Evolutionary conservation across 208 protist genomes (phyloP).

Genomic region (Crithidia fasciculata): DNA sequence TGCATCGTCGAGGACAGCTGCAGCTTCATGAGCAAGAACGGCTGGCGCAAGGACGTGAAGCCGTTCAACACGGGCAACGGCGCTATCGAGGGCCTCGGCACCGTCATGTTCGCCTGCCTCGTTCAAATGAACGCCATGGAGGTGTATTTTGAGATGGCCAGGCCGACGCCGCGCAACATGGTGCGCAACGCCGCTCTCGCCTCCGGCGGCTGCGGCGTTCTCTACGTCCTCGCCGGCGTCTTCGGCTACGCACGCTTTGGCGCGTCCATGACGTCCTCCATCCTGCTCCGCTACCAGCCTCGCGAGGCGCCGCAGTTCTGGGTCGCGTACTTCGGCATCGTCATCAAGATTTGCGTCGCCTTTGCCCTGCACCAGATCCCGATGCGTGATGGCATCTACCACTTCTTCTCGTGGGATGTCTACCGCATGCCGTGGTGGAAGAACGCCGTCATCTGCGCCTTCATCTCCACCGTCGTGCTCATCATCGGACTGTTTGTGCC

Average conservation of each 20-base stretch:
- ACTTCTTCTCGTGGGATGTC: slow-evolving; percentile 53
- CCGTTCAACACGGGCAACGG: slow-evolving; percentile 37
- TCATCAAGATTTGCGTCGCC: slow-evolving; percentile 77
- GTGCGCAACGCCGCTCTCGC: slow-evolving; percentile 38
- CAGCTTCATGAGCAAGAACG: slow-evolving; percentile 36
- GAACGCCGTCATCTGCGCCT: slow-evolving; percentile 45
- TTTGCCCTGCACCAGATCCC: slow-evolving; percentile 68
- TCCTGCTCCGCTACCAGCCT: slow-evolving; percentile 74
- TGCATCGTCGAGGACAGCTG: slow-evolving; percentile 51
- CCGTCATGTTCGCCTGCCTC: slow-evolving; percentile 71
- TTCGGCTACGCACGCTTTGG: slow-evolving; percentile 83
- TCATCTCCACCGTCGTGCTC: slow-evolving; percentile 35
- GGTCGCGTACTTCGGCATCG: slow-evolving; percentile 64
- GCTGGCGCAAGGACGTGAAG: slow-evolving; percentile 46
- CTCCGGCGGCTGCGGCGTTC: slow-evolving; percentile 40
- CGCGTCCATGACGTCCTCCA: slow-evolving; percentile 41
- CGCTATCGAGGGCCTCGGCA: slow-evolving; percentile 43
- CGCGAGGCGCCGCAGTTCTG: slow-evolving; percentile 46
- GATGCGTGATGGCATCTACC: slow-evolving; percentile 65
- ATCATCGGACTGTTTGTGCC: slow-evolving; percentile 77
- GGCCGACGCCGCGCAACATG: slow-evolving; percentile 49
- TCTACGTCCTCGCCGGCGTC: slow-evolving; percentile 77
- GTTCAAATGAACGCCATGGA: slow-evolving; percentile 66
- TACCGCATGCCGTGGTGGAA: slow-evolving; percentile 59
- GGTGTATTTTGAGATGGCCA: slow-evolving; percentile 56